Base-by-base conservation (phyloP, 148 eudicot genomes). In the Vaccinium darrowii region DNA sequence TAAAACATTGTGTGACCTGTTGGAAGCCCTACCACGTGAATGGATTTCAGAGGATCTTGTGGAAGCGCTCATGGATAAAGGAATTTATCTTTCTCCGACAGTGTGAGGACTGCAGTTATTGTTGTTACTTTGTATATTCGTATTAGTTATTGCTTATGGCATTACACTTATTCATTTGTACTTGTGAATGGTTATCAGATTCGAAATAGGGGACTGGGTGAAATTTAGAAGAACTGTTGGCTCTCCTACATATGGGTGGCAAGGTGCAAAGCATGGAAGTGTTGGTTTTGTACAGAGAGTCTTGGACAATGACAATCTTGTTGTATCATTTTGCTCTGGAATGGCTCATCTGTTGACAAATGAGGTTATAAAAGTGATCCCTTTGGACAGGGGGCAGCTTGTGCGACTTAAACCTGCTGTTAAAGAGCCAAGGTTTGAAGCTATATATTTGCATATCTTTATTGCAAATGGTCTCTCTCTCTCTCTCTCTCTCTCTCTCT, bases 11-110 rank as follows among this genome's bases (percentile, higher is more conserved):
- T 82, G 95, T 79, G 98, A 95, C 88, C 94, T 91, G 84, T 89
- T 95, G 89, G 98, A 95, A 91, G 91, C 94, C 82, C 95, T 95
- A 86, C 98, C 98, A 18, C 93, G 98, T 72, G 98, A 95, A 87
- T 95, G 98, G 98, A 93, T 95, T 86, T 94, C 98, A 36, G 98
- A 94, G 90, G 95, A 94, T 84, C 88, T 95, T 82, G 90, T 91
- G 92, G 98, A 95, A 83, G 95, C 96, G 71, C 92, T 95, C 79
- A 33, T 69, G 60, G 87, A 87, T 87, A 93, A 89, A 89, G 95
- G 95, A 83, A 92, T 94, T 85, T 92, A 92, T 84, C 88, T 95
- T 84, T 94, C 94, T 87, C 94, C 94, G 80, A 95, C 98, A 83
- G 87, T 89, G 98, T 95, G 91, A 92, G 98, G 76, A 79, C 14